Conservation (phyloP, 1,139 yeast genomes). For the Geotrichum aggregatum region DNA sequence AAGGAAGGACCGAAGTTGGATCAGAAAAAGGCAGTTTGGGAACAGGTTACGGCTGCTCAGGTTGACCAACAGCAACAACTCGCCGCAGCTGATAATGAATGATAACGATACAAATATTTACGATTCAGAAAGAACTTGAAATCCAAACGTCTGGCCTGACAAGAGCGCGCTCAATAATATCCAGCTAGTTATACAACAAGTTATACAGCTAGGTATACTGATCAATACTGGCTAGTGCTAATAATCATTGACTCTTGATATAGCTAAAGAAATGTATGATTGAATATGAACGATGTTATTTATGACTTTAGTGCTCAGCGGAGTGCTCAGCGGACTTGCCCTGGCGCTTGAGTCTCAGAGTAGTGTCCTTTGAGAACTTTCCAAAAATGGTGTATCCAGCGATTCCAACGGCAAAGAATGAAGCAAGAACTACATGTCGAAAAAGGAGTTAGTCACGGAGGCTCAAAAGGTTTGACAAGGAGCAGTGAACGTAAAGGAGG, state of each 20-base stretch:
- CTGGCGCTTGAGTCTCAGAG: constrained; percentile 32
- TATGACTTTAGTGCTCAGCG: background rate
- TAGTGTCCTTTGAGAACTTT: constrained; percentile 30
- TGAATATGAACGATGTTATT: no score
- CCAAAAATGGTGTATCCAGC: constrained; percentile 30
- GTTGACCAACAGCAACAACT: background rate
- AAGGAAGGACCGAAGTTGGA: constrained; percentile 4
- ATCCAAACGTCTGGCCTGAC: no score
- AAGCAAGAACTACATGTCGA: constrained; percentile 24
- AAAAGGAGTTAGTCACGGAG: background rate
- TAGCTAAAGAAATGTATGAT: no score
- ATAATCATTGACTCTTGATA: background rate
- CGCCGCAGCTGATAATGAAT: no score
- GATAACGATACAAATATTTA: no score
- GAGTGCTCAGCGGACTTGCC: constrained; percentile 25
- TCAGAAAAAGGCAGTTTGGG: constrained; percentile 4
- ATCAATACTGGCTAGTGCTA: no score
- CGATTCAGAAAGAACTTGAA: no score
- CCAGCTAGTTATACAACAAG: no score
- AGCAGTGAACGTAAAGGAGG: no score
- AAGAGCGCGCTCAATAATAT: no score
- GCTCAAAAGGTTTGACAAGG: background rate
- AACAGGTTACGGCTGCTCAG: background rate
- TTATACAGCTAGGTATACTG: no score
- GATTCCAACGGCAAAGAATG: constrained; percentile 30